A percentile compares a stretch with the other conserved stretches of the same genome.
These are phyloP conservation scores for Quercus tomentella DNA, from an alignment of 331 rosid genomes.

Conservation along the genomic window DNA sequence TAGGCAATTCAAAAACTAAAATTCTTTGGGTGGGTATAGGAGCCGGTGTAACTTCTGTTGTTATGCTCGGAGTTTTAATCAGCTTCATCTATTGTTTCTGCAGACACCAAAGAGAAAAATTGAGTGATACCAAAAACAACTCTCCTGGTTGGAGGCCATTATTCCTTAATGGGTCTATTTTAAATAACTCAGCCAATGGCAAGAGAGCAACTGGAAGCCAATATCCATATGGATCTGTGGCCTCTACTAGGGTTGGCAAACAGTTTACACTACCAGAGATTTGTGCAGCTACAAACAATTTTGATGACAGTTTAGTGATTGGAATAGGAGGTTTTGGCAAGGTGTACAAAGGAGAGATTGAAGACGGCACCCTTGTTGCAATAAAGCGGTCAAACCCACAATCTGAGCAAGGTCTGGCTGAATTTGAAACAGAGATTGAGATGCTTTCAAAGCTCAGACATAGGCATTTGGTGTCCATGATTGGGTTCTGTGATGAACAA, in stretches of 20 bases:
- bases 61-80: slow-evolving; percentile 31
- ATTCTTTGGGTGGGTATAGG: slow-evolving; percentile 73
- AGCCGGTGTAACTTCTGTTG: slow-evolving; percentile 59
- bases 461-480: slow-evolving; percentile 74
- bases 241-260: slow-evolving; percentile 60
- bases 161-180: slow-evolving; percentile 53
- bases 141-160: slow-evolving; percentile 65
- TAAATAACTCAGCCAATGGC: slow-evolving; percentile 43
- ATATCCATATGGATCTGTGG: slow-evolving; percentile 37
- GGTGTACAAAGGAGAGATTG: slow-evolving; percentile 60
- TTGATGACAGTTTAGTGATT: slow-evolving; percentile 50
- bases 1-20: slow-evolving; percentile 33
- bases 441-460: slow-evolving; percentile 87
- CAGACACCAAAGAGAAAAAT: slow-evolving; percentile 32
- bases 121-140: slow-evolving; percentile 50
- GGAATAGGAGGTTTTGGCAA: slow-evolving; percentile 94
- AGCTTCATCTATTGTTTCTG: slow-evolving; percentile 43
- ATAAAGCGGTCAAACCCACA: slow-evolving; percentile 79
- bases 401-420: slow-evolving; percentile 76
- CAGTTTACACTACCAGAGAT: slow-evolving; percentile 57
- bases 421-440: slow-evolving; percentile 81
- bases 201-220: slow-evolving; percentile 60
- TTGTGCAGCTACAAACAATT: slow-evolving; percentile 39
- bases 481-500: slow-evolving; percentile 82
- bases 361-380: slow-evolving; percentile 66